Evolutionary conservation across 202 grass and related monocot genomes (phyloP).

Genomic region (Saccharum hybrid): DNA sequence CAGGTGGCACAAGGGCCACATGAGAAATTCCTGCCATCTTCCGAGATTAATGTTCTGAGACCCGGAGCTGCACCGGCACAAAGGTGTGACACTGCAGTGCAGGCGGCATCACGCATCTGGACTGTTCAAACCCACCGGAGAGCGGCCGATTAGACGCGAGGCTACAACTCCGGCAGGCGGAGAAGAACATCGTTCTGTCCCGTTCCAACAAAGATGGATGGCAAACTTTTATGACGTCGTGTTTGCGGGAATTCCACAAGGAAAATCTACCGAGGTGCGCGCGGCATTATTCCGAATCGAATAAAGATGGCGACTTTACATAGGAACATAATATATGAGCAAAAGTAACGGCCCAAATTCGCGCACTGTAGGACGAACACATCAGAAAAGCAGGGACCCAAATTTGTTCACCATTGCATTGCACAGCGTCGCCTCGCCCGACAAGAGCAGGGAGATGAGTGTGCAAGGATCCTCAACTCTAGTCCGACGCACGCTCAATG

Average conservation of each 20-base stretch:
- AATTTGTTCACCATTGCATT: constrained; percentile 39
- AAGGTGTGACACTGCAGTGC: constrained; percentile 33
- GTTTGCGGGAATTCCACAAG: constrained; percentile 27
- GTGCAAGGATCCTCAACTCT: constrained; percentile 22
- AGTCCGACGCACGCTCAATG: constrained; percentile 20
- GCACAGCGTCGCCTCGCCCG: neutral
- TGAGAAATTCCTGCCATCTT: constrained; percentile 50
- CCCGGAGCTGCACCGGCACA: constrained; percentile 38
- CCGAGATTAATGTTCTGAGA: constrained; percentile 50
- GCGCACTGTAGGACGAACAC: constrained; percentile 38
- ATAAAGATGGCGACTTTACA: constrained; percentile 49
- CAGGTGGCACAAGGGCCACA: constrained; percentile 48
- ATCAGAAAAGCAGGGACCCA: constrained; percentile 13
- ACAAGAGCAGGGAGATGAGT: constrained; percentile 6
- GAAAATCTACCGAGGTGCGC: constrained; percentile 41
- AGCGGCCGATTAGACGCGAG: constrained; percentile 1
- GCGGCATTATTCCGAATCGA: constrained; percentile 48
- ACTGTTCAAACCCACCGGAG: constrained; percentile 20
- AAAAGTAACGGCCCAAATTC: constrained; percentile 50
- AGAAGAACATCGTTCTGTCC: constrained; percentile 11
- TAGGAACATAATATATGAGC: constrained; percentile 38
- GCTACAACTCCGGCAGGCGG: neutral
- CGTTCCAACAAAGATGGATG: constrained; percentile 23
- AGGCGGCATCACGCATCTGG: constrained; percentile 31
- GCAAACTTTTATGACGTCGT: constrained; percentile 11